phyloP scores from a whole-genome alignment of 1,139 yeast species.

The Candida labiduridarum region DNA sequence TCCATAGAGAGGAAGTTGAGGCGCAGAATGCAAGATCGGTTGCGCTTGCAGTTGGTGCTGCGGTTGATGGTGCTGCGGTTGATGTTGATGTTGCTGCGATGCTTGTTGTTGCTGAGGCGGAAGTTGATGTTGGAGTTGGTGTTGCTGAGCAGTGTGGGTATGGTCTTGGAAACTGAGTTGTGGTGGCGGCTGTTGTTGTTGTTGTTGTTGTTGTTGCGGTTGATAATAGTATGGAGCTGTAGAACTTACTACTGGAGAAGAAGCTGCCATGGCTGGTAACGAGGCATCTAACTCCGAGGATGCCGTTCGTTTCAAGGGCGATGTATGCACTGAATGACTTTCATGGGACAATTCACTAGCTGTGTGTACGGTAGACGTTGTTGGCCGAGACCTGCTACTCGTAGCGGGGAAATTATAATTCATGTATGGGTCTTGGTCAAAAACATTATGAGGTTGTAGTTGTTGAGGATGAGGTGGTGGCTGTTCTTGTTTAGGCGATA shows the following conservation, averaged over 20 bases:
- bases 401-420: constrained; percentile 9
- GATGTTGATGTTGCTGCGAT: constrained; percentile 8
- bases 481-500: neutral
- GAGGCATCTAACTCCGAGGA: constrained; percentile 13
- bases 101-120: constrained; percentile 11
- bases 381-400: constrained; percentile 4
- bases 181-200: constrained; percentile 4
- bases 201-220: constrained; percentile 3
- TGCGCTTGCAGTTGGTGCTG: constrained; percentile 8
- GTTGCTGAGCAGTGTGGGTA: constrained; percentile 5
- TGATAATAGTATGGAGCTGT: constrained; percentile 9
- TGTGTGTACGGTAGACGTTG: constrained; percentile 4
- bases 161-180: constrained; percentile 5
- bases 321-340: constrained; percentile 13
- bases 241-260: constrained; percentile 9
- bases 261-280: constrained; percentile 9
- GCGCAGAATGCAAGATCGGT: constrained; percentile 11
- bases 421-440: constrained; percentile 6
- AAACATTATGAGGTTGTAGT: constrained; percentile 3
- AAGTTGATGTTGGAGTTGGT: constrained; percentile 7
- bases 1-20: constrained; percentile 11
- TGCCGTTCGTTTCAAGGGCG: constrained; percentile 16
- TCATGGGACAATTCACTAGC: constrained; percentile 5
- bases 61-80: constrained; percentile 6
- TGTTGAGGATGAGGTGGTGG: constrained; percentile 1